Conservation (phyloP, 2,329 filamentous ascomycete genomes). For the Dactylellina sp. region DNA sequence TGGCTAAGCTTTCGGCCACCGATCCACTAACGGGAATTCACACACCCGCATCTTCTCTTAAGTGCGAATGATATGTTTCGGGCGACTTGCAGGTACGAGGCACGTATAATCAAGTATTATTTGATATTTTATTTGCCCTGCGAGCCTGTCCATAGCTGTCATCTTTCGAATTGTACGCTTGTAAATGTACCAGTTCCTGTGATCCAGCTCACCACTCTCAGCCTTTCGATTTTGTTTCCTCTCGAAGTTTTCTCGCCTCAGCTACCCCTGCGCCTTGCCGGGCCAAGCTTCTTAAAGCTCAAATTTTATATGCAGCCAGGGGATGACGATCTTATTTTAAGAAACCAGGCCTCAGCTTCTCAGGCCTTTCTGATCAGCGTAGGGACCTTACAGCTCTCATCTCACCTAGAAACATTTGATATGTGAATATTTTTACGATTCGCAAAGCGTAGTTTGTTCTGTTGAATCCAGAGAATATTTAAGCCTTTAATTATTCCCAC, state of each 20-base stretch:
- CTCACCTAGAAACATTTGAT: constrained; percentile 14
- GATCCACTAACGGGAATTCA: constrained; percentile 24
- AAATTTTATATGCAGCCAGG: constrained; percentile 53
- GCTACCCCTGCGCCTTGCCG: constrained; percentile 34
- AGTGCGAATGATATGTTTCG: background rate
- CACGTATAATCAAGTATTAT: too few species aligned
- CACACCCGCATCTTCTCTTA: constrained; percentile 3
- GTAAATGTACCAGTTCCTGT: too few species aligned
- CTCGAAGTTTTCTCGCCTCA: constrained; percentile 29
- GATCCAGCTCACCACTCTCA: background rate
- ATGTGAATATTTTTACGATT: background rate
- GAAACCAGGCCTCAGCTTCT: constrained; percentile 39
- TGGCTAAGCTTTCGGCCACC: constrained; percentile 31
- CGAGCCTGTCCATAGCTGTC: too few species aligned
- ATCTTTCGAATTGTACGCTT: too few species aligned
- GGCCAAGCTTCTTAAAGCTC: constrained; percentile 41
- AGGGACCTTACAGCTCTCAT: background rate
- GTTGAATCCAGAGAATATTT: constrained; percentile 15
- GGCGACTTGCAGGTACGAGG: too few species aligned
- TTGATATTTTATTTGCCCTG: too few species aligned
- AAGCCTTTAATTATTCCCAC: too few species aligned
- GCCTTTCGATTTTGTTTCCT: constrained; percentile 11
- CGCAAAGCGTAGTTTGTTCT: too few species aligned
- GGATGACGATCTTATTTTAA: constrained; percentile 53
- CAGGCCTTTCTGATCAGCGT: constrained; percentile 1